Evolutionary conservation across 2,329 filamentous ascomycete species (phyloP), one percentile per base, ranked within the genome.

Genomic region (Ophiognomonia clavigignenti-juglandacearum): DNA sequence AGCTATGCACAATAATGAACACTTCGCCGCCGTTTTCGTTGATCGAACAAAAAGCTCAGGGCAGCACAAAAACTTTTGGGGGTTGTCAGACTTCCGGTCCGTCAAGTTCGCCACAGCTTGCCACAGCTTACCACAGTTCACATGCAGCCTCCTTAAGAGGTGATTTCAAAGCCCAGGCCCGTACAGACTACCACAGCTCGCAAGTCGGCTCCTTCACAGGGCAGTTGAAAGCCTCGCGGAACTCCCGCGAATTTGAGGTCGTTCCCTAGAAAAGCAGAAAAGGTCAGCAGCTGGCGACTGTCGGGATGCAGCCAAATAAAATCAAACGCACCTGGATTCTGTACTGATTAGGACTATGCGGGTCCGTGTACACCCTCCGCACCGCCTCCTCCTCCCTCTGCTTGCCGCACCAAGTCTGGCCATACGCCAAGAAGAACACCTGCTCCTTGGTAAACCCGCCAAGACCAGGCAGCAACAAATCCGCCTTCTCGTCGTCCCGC

Each of bases 371-470:
- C 41, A 86, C 76, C 1, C 71, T 65, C 45, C 72, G 68, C 27
- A 82, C 71, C 5, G 78, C 76, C 6, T 73, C 68, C 54, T 81
- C 80, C 51, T 77, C 75, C 6, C 78, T 74, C 3, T 66, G 74
- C 68, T 85, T 85, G 29, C 77, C 74, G 59, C 85, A 88, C 82
- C 82, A 87, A 64, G 72, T 75, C 54, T 80, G 82, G 4, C 69
- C 75, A 59, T 78, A 87, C 2, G 74, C 74, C 24, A 87, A 70
- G 57, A 86, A 87, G 66, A 87, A 88, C 4, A 87, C 62, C 61
- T 87, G 82, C 52, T 86, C 82, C 51, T 83, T 79, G 1, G 76
- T 77, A 52, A 86, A 86, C 18, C 66, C 54, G 4, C 78, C 72
- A 6, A 88, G 60, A 0, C 83, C 83, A 0, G 82, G 82, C 14